phyloP scores from a whole-genome alignment of 108 stramenopile species.

The Cyclotella choctawhatcheeana region DNA sequence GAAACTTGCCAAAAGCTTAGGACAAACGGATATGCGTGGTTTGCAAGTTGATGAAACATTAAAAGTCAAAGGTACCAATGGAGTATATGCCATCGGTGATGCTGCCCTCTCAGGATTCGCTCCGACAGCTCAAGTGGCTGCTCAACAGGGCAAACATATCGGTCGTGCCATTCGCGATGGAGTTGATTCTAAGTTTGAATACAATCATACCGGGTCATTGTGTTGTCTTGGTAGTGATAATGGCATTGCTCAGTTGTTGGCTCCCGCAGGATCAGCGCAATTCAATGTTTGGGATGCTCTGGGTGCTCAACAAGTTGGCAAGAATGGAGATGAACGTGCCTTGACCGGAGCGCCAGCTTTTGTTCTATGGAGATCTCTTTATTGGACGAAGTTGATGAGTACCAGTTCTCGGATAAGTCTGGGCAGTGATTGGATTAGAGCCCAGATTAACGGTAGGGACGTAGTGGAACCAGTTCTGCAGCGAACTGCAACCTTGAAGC shows the following conservation, averaged over 20 bases:
- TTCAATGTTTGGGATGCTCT: constrained; percentile 37
- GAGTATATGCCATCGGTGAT: constrained; percentile 84
- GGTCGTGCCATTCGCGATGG: constrained; percentile 51
- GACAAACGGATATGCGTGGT: constrained; percentile 51
- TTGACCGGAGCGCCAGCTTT: constrained; percentile 62
- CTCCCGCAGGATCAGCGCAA: not conserved
- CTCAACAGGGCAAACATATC: constrained; percentile 58
- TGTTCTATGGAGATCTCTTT: constrained; percentile 68
- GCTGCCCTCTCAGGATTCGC: constrained; percentile 58
- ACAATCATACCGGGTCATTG: constrained; percentile 42
- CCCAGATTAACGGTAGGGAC: not conserved
- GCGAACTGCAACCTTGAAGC: constrained; percentile 30
- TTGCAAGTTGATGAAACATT: constrained; percentile 66
- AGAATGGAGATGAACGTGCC: constrained; percentile 20
- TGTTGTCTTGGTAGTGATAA: constrained; percentile 36
- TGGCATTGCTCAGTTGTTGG: constrained; percentile 37
- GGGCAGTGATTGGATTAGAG: not conserved
- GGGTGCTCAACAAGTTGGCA: constrained; percentile 17
- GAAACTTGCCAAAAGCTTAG: constrained; percentile 22
- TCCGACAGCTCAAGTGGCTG: constrained; percentile 71
- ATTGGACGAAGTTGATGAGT: constrained; percentile 65
- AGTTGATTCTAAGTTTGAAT: constrained; percentile 33
- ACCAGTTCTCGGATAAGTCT: not conserved
- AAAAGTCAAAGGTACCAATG: too few species aligned
- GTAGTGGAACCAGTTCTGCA: constrained; percentile 19